Evolutionary conservation across 2,329 filamentous ascomycete genomes (phyloP).

Genomic region (Chlorencoelia australis): DNA sequence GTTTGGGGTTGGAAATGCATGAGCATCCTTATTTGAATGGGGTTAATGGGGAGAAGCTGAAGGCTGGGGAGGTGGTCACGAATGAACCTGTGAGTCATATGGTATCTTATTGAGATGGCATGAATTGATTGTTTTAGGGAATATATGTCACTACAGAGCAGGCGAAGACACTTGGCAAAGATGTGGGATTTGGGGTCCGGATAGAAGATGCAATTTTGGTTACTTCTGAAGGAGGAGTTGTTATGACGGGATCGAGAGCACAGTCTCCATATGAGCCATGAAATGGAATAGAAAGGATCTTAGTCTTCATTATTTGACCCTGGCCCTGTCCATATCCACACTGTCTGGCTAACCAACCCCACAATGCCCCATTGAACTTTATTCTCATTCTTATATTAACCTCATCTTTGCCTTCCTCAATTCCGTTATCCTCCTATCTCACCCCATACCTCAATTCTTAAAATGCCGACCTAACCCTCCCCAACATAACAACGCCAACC

Average conservation of each 20-base stretch:
- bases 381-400: too few relatives aligned
- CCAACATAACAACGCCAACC: too few relatives aligned
- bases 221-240: slow-evolving; percentile 35
- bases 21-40: slow-evolving; percentile 56
- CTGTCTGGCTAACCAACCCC: too few relatives aligned
- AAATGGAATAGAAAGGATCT: too few relatives aligned
- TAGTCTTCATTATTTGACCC: too few relatives aligned
- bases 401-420: too few relatives aligned
- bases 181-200: slow-evolving; percentile 47
- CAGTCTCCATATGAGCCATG: slow-evolving; percentile 20
- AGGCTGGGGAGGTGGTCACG: slow-evolving; percentile 51
- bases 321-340: too few relatives aligned
- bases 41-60: slow-evolving; percentile 41
- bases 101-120: not conserved
- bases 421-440: too few relatives aligned
- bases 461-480: too few relatives aligned
- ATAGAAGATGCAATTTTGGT: slow-evolving; percentile 53
- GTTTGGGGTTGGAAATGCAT: slow-evolving; percentile 55
- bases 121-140: slow-evolving; percentile 30
- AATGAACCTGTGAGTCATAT: slow-evolving; percentile 38
- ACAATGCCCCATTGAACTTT: too few relatives aligned
- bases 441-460: too few relatives aligned
- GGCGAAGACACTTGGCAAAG: slow-evolving; percentile 10
- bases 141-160: slow-evolving; percentile 41
- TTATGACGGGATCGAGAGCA: slow-evolving; percentile 24